These are phyloP conservation scores for Adansonia digitata DNA, from an alignment of 345 rosid species.

Conservation along the genomic window DNA sequence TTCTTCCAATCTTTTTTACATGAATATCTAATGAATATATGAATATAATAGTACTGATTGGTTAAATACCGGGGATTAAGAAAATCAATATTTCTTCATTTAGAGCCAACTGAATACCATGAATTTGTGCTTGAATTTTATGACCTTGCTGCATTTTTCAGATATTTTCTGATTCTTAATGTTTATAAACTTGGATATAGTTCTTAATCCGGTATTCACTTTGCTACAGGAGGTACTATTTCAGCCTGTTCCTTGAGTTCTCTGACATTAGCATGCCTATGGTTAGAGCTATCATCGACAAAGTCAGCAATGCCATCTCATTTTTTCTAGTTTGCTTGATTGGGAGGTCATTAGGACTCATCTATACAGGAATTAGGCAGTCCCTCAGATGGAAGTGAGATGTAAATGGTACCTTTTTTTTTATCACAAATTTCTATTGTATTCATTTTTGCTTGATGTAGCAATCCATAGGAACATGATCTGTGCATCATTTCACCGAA, in stretches of 20 bases:
- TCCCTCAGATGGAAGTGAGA: conserved; percentile 81
- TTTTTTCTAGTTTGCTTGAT: conserved; percentile 83
- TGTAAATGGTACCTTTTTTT: conserved; percentile 16
- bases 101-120: not conserved
- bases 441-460: conserved; percentile 7
- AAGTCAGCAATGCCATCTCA: conserved; percentile 72
- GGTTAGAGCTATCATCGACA: conserved; percentile 53
- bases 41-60: not conserved
- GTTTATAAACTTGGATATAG: not conserved
- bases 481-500: not conserved
- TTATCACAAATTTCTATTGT: conserved; percentile 11
- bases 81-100: not conserved
- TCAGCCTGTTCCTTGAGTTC: conserved; percentile 77
- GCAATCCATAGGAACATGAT: conserved; percentile 11
- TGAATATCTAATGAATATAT: not conserved
- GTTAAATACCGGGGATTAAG: not conserved
- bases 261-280: conserved; percentile 78
- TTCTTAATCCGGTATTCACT: conserved; percentile 6
- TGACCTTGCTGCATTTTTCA: conserved; percentile 2
- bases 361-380: conserved; percentile 90
- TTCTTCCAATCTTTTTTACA: not conserved
- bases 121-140: not conserved
- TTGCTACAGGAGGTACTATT: conserved; percentile 72
- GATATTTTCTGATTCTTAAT: not conserved
- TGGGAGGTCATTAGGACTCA: conserved; percentile 82